Conservation (phyloP, 2,329 filamentous ascomycete species). For the Coniella vitis region DNA sequence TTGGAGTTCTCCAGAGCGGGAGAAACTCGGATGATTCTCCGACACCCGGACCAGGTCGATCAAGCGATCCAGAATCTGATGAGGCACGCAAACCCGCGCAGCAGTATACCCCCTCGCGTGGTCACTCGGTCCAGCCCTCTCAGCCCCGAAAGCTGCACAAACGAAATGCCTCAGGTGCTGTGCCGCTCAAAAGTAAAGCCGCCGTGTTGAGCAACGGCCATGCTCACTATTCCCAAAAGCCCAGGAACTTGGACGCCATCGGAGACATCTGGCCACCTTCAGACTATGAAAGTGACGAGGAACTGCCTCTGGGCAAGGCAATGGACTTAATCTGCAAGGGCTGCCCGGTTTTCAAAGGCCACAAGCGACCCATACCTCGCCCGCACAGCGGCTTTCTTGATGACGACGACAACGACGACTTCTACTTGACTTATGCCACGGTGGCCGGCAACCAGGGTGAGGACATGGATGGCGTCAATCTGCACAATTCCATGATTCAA, state of each 20-base stretch:
- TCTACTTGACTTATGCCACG: conserved; percentile 50
- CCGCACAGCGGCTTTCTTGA: too few species aligned
- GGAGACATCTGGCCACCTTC: conserved; percentile 45
- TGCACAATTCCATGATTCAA: conserved; percentile 50
- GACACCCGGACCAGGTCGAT: conserved; percentile 7
- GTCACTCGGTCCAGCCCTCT: not conserved
- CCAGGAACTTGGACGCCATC: conserved; percentile 31
- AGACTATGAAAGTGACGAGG: conserved; percentile 40
- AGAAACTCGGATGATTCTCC: conserved; percentile 2
- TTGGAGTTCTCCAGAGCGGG: not conserved
- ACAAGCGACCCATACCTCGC: conserved; percentile 44
- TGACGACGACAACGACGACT: conserved; percentile 42
- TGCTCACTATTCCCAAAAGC: conserved; percentile 24
- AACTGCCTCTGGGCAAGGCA: conserved; percentile 47
- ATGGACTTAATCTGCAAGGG: conserved; percentile 53
- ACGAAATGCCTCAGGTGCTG: conserved; percentile 5
- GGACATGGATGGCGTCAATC: conserved; percentile 40
- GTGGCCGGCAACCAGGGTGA: conserved; percentile 38
- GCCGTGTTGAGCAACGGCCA: conserved; percentile 27
- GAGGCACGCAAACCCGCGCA: not conserved
- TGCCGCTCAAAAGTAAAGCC: conserved; percentile 32
- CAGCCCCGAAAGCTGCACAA: conserved; percentile 11
- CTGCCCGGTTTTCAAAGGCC: conserved; percentile 49
- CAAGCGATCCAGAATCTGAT: conserved; percentile 8
- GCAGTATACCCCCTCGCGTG: not conserved